These are phyloP conservation scores for Lactarius hatsudake DNA, from an alignment of 768 basidiomycete genomes.

Conservation along the genomic window DNA sequence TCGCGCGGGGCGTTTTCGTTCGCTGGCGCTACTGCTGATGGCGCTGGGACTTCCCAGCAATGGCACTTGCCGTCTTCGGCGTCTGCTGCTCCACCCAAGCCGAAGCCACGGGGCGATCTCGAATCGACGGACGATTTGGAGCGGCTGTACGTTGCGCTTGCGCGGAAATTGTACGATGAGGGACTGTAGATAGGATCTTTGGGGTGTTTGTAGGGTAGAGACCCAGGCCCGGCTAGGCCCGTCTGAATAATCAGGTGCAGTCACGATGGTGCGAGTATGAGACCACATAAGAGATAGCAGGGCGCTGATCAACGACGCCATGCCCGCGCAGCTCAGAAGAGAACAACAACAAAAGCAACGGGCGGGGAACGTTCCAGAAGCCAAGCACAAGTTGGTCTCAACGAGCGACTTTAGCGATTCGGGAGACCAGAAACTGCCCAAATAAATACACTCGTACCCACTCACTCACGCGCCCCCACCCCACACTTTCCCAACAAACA, in stretches of 20 bases:
- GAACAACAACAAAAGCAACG: background rate
- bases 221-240: background rate
- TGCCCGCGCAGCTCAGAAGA: background rate
- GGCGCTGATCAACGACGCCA: background rate
- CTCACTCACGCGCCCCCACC: background rate
- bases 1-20: conserved; percentile 19
- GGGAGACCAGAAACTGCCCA: background rate
- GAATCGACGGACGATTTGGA: conserved; percentile 76
- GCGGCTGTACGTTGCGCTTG: conserved; percentile 84
- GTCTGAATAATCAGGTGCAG: background rate
- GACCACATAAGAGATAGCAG: background rate
- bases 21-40: background rate
- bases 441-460: background rate
- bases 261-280: background rate
- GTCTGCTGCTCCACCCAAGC: conserved; percentile 25
- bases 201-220: too few relatives aligned
- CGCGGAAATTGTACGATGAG: conserved; percentile 89
- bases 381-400: background rate
- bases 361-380: background rate
- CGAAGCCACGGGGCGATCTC: conserved; percentile 46
- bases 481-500: background rate
- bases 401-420: conserved; percentile 1
- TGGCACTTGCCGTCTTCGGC: background rate
- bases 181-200: conserved; percentile 54
- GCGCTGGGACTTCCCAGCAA: background rate